These are phyloP conservation scores for Vigna radiata DNA, from an alignment of 306 rosid genomes.

Conservation along the genomic window DNA sequence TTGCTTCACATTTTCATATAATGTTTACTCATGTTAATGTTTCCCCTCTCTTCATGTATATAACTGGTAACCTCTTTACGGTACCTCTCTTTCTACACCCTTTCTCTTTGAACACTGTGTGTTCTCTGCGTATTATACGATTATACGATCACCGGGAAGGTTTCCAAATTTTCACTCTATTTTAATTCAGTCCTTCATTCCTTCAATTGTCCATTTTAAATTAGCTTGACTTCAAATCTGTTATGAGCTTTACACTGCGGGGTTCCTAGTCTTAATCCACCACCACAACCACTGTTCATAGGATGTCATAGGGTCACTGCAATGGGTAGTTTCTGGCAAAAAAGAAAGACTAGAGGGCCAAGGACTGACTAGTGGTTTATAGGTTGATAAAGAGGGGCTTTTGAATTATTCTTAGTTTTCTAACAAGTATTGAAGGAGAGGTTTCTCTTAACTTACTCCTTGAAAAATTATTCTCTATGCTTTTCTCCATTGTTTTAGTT, in stretches of 20 bases:
- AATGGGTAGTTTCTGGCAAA: background rate
- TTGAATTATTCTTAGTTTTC: background rate
- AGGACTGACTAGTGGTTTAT: background rate
- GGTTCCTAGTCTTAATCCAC: slow-evolving; percentile 66
- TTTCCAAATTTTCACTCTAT: background rate
- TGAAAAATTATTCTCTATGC: background rate
- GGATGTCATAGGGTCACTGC: background rate
- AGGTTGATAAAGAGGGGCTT: background rate
- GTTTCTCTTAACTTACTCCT: background rate
- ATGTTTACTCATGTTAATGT: background rate
- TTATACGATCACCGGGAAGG: background rate
- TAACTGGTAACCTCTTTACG: too few relatives aligned
- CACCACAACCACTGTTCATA: slow-evolving; percentile 65
- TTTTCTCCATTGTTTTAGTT: background rate
- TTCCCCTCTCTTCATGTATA: too few relatives aligned
- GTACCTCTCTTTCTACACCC: background rate
- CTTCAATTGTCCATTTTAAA: slow-evolving; percentile 55
- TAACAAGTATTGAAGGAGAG: background rate
- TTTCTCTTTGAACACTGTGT: background rate
- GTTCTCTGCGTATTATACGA: too few relatives aligned
- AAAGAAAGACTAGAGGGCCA: background rate
- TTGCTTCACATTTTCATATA: background rate
- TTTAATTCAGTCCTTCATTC: slow-evolving; percentile 18
- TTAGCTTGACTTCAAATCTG: slow-evolving; percentile 61
- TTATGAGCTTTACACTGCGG: slow-evolving; percentile 57